These are phyloP conservation scores for Phyllostachys edulis DNA, from an alignment of 176 grass and related monocot genomes.

Conservation along the genomic window DNA sequence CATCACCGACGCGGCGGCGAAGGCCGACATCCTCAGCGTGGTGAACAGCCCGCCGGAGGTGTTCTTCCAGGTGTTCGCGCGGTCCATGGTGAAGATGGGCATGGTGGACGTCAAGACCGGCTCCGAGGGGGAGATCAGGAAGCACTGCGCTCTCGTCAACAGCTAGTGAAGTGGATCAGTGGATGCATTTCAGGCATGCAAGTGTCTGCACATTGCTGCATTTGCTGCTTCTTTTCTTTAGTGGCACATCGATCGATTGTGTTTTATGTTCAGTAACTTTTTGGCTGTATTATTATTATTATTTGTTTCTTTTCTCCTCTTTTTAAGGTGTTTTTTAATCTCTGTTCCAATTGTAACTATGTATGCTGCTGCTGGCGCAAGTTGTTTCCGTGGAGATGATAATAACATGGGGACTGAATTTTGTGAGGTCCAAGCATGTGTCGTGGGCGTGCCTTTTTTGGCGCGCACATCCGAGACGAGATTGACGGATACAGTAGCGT, in stretches of 20 bases:
- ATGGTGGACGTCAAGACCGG: slow-evolving; percentile 66
- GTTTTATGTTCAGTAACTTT: not conserved
- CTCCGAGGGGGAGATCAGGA: slow-evolving; percentile 67
- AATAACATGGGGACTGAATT: not conserved
- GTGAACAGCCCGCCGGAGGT: slow-evolving; percentile 21
- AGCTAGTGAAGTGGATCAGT: not conserved
- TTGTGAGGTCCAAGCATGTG: not conserved
- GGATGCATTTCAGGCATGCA: too few species aligned
- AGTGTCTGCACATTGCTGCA: not conserved
- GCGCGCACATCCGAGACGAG: not conserved
- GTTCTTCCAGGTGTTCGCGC: slow-evolving; percentile 66
- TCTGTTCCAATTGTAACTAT: not conserved
- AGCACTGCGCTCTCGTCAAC: slow-evolving; percentile 60
- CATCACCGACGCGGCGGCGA: slow-evolving; percentile 40
- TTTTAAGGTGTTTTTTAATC: not conserved
- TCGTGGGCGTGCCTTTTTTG: not conserved
- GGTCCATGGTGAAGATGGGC: slow-evolving; percentile 71
- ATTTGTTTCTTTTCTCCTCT: not conserved
- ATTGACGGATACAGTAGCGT: too few species aligned
- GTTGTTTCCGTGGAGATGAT: not conserved
- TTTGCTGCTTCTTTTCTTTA: not conserved
- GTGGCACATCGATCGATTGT: not conserved
- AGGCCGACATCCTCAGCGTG: slow-evolving; percentile 39
- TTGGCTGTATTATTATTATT: not conserved
- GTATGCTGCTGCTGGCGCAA: slow-evolving; percentile 3